Percentiles rank a stretch among this genome's conserved stretches.
Evolutionary conservation across 805 yeast genomes (phyloP).

Genomic region (Candida loeiensis): DNA sequence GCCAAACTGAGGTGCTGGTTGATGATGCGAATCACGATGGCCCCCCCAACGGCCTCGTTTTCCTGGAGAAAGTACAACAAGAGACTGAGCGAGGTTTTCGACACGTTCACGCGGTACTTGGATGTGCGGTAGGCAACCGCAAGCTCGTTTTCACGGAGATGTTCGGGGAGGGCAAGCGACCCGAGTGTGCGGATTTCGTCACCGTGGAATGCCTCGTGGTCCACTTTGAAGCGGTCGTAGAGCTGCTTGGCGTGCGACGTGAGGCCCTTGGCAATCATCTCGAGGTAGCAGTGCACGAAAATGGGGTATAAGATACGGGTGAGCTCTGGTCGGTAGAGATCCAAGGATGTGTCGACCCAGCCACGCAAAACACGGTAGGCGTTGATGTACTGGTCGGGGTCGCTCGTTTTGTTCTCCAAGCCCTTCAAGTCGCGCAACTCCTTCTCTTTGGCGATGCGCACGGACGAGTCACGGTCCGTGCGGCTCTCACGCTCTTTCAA

Average conservation of each 20-base stretch:
- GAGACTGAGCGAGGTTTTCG: constrained; percentile 81
- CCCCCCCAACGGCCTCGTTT: constrained; percentile 89
- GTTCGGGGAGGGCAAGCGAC: constrained; percentile 75
- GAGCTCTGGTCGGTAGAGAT: constrained; percentile 85
- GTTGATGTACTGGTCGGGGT: constrained; percentile 69
- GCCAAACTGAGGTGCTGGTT: constrained; percentile 73
- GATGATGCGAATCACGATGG: constrained; percentile 76
- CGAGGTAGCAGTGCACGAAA: constrained; percentile 85
- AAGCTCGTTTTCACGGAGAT: constrained; percentile 74
- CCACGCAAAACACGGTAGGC: constrained; percentile 77
- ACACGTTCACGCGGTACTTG: constrained; percentile 70
- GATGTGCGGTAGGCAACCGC: constrained; percentile 71
- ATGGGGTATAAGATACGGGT: constrained; percentile 83
- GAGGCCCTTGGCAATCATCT: constrained; percentile 64
- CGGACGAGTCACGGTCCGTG: constrained; percentile 39
- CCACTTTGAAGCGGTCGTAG: constrained; percentile 68
- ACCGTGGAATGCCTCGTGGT: constrained; percentile 73
- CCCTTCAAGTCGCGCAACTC: constrained; percentile 37
- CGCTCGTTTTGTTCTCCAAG: constrained; percentile 45
- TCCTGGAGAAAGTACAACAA: constrained; percentile 85
- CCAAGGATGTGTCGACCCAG: constrained; percentile 91
- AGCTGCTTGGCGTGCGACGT: constrained; percentile 65
- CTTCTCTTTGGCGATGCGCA: constrained; percentile 35
- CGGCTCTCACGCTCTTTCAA: constrained; percentile 34
- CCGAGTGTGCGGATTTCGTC: constrained; percentile 69